Percentiles rank a stretch among this genome's conserved stretches.
Evolutionary conservation across 2,329 filamentous ascomycete genomes (phyloP).

Genomic region (Aspergillus puulaauensis): DNA sequence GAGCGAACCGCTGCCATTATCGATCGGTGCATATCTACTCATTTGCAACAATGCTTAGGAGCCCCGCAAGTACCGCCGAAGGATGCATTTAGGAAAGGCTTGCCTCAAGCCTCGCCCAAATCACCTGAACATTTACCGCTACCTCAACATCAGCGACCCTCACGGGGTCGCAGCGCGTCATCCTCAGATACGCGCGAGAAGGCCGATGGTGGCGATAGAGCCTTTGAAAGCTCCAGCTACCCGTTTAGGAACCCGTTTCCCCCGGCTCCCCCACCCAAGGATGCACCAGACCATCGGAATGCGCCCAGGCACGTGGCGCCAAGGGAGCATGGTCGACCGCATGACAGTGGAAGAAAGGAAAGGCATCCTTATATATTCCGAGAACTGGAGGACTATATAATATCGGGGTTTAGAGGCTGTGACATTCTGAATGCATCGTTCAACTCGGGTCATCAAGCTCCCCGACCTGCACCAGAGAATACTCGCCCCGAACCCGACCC

Average conservation of each 20-base stretch:
- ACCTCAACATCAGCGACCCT: slow-evolving; percentile 15
- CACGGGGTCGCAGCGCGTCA: slow-evolving; percentile 28
- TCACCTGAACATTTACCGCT: slow-evolving; percentile 18
- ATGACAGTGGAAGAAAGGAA: slow-evolving; percentile 40
- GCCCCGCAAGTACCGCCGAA: slow-evolving; percentile 22
- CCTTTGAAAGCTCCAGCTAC: slow-evolving; percentile 15
- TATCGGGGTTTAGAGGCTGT: slow-evolving; percentile 66
- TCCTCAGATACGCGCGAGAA: slow-evolving; percentile 23
- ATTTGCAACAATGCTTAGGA: slow-evolving; percentile 46
- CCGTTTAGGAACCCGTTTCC: slow-evolving; percentile 15
- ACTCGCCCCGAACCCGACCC: slow-evolving; percentile 23
- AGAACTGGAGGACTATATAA: slow-evolving; percentile 74
- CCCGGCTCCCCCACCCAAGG: slow-evolving; percentile 14
- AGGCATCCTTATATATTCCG: slow-evolving; percentile 63
- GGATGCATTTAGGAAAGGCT: slow-evolving; percentile 8
- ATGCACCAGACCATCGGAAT: slow-evolving; percentile 22
- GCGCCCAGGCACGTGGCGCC: slow-evolving; percentile 20
- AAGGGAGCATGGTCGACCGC: slow-evolving; percentile 18
- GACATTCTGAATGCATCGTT: slow-evolving; percentile 79
- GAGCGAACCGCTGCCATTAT: slow-evolving; percentile 61
- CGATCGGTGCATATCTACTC: slow-evolving; percentile 53
- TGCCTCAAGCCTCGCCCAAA: slow-evolving; percentile 1
- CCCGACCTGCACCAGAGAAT: slow-evolving; percentile 34
- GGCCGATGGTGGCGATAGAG: slow-evolving; percentile 10
- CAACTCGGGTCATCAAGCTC: slow-evolving; percentile 49